phyloP scores from a whole-genome alignment of 192 early-diverging fungal genomes.

The Polychytrium aggregatum region DNA sequence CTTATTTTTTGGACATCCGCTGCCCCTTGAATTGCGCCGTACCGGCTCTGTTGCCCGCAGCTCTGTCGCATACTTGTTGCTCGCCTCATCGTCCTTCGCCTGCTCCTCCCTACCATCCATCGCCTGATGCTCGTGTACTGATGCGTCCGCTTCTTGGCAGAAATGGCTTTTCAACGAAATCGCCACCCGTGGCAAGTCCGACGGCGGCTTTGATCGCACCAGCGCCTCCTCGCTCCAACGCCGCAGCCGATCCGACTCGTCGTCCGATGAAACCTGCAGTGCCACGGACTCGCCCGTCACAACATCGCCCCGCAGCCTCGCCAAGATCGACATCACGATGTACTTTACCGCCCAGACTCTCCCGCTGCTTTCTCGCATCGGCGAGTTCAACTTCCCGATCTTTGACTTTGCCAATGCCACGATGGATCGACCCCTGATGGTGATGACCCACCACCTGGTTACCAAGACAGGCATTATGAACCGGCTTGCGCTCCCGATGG shows the following conservation, averaged over 20 bases:
- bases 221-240: conserved; percentile 1
- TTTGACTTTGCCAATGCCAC: conserved; percentile 32
- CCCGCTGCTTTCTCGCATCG: conserved; percentile 15
- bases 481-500: conserved; percentile 17
- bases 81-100: neutral
- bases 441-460: conserved; percentile 29
- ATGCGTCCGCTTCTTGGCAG: conserved; percentile 4
- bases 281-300: no score
- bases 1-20: no score
- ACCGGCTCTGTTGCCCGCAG: no score
- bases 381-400: conserved; percentile 40
- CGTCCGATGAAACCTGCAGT: neutral
- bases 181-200: conserved; percentile 11
- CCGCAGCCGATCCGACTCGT: neutral
- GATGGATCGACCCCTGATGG: conserved; percentile 21
- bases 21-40: no score
- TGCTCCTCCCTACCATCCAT: no score
- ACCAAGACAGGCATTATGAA: conserved; percentile 28
- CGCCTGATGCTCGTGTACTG: no score
- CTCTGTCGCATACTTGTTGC: no score
- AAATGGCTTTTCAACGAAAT: conserved; percentile 45
- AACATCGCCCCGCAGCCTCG: no score
- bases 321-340: conserved; percentile 6
- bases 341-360: conserved; percentile 8
- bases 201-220: conserved; percentile 8